Evolutionary conservation across 768 basidiomycete species (phyloP), one percentile per base, ranked within the genome.

Genomic region (Boletus bicolor): DNA sequence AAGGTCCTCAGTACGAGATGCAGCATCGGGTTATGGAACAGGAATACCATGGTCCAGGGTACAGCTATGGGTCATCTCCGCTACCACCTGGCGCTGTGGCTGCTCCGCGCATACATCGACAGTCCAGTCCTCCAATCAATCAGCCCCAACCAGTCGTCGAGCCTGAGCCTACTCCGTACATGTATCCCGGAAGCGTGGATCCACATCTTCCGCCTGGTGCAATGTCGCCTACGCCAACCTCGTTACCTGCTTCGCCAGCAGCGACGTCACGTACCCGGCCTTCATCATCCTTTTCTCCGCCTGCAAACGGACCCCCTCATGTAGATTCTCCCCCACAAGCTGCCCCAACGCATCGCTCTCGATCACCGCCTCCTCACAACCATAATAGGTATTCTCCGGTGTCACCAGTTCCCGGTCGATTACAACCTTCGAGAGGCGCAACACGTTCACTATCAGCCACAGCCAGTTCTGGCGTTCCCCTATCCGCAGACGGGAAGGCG

Each of bases 1-100:
- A 86, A 58, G 85, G 90, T 5, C 92, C 95, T 38, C 89, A 92
- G 64, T 98, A 96, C 68, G 95, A 96, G 65, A 87, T 91, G 82
- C 95, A 98, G 69, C 89, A 93, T 69, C 85, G 89, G 24, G 90
- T 87, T 48, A 93, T 98, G 81, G 91, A 94, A 69, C 88, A 94
- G 64, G 92, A 96, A 68, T 90, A 91, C 59, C 77, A 78, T 47
- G 78, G 75, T 9, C 63, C 72, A 45, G 62, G 53, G 4, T 66
- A 68, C 15, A 54, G 56, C n/a, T 70, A 72, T 54, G 63, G 64
- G 4, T 43, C 67, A 2, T 10, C 70, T 26, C 63, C 71, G 7
- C 50, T 67, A 2, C 51, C 66, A 2, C 59, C 74, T n/a, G 63
- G 62, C 15, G 58, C 44, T 38, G 53, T 60, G 36, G 38, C 61